Base-by-base conservation (phyloP, 208 protist genomes). In the Lotmaria passim region DNA sequence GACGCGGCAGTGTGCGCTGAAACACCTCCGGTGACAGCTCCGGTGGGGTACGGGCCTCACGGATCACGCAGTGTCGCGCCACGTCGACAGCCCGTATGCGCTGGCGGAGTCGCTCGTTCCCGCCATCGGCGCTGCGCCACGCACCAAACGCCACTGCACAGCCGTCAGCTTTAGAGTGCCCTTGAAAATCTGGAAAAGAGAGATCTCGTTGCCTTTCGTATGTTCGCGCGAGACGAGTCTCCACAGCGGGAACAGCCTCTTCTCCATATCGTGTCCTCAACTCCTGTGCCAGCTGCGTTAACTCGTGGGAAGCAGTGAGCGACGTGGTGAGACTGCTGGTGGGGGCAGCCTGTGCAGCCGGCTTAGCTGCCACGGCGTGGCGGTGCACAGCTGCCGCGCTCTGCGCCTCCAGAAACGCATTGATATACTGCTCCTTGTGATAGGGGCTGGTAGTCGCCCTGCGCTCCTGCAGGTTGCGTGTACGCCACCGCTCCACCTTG, bases 351-450 rank as follows among this genome's bases (percentile, higher is more conserved):
- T 62, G 39, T 28, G 41, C 23, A 12, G 33, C 17, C 5, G 56
- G 26, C 24, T 39, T 8, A 7, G 47, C 62, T 43, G 44, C 44
- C 3, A 62, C 56, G 15, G 39, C 38, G n/a, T 68, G 44, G n/a
- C 30, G 26, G 28, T 77, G 78, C 31, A 64, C 61, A 21, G 73
- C 57, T 2, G 8, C 46, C 2, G 65, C 69, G 58, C 84, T 90
- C 36, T 89, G 72, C 6, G 87, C 81, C 68, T 90, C 79, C 1
- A 93, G 23, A 69, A 81, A 93, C 0, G 87, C 87, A 31, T 47
- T 81, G 55, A 93, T 82, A 69, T 93, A 93, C 69, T 93, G 84
- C 7, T 73, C 82, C 48, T 89, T 93, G 68, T 83, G 61, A 44
- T 83, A 86, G 5, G 55, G 24, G 60, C 81, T 89, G 15, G 82